These are phyloP conservation scores for Fraxinus paxiana DNA, from an alignment of 305 asterid species.

Conservation along the genomic window DNA sequence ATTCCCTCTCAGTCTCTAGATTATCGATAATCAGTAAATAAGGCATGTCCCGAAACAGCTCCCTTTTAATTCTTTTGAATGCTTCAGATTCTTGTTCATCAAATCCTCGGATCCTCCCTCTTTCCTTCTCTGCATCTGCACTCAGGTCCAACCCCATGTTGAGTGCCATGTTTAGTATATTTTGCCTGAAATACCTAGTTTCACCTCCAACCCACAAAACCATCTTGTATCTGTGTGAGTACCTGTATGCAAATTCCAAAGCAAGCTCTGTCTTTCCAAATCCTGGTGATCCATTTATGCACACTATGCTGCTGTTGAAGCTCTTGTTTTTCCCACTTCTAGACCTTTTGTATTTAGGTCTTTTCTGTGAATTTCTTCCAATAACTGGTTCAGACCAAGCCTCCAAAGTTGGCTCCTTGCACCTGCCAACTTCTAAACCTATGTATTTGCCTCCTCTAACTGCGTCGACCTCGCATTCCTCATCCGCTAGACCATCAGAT, in stretches of 20 bases:
- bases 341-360: constrained; percentile 48
- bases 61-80: constrained; percentile 74
- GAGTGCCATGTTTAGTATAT: constrained; percentile 53
- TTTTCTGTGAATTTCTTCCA: constrained; percentile 51
- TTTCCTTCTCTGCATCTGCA: constrained; percentile 81
- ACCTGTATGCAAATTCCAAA: constrained; percentile 67
- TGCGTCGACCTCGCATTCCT: constrained; percentile 44
- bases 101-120: constrained; percentile 71
- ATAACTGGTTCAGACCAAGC: constrained; percentile 63
- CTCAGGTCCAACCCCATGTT: constrained; percentile 72
- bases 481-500: constrained; percentile 62
- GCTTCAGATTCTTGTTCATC: constrained; percentile 88
- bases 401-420: constrained; percentile 62
- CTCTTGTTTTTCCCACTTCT: constrained; percentile 55
- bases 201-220: constrained; percentile 91
- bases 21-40: constrained; percentile 72
- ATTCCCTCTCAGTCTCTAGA: constrained; percentile 73
- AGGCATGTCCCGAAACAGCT: constrained; percentile 82
- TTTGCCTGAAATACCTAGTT: constrained; percentile 66
- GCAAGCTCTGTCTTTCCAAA: constrained; percentile 84
- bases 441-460: constrained; percentile 40
- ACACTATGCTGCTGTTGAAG: constrained; percentile 48
- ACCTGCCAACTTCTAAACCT: constrained; percentile 60
- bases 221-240: constrained; percentile 74
- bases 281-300: constrained; percentile 66